These are phyloP conservation scores for Cardamine chenopodiifolia DNA, from an alignment of 345 rosid species.

Conservation along the genomic window DNA sequence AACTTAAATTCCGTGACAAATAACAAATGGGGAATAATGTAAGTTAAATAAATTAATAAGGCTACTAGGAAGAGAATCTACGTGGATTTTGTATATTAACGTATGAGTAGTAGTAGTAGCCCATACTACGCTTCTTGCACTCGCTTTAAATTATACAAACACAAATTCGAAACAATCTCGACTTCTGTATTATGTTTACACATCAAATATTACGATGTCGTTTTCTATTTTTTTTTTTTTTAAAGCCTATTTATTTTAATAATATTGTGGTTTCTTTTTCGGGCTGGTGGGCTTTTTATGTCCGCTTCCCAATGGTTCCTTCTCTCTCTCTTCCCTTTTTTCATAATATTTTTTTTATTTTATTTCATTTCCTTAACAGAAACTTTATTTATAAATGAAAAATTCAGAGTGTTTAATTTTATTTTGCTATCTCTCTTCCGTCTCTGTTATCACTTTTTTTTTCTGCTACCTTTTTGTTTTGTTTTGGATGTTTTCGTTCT, in stretches of 20 bases:
- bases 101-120: slow-evolving; percentile 18
- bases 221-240: neutral
- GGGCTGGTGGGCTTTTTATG: slow-evolving; percentile 44
- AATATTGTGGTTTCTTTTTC: slow-evolving; percentile 31
- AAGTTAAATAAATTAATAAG: slow-evolving; percentile 1
- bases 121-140: slow-evolving; percentile 26
- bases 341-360: neutral
- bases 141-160: slow-evolving; percentile 30
- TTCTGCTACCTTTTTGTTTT: neutral
- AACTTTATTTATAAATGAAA: slow-evolving; percentile 29
- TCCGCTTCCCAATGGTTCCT: slow-evolving; percentile 43
- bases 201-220: slow-evolving; percentile 16
- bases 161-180: slow-evolving; percentile 43
- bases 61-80: slow-evolving; percentile 30
- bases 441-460: slow-evolving; percentile 10
- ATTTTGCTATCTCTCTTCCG: slow-evolving; percentile 26
- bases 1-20: slow-evolving; percentile 13
- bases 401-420: slow-evolving; percentile 11
- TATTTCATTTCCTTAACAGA: neutral
- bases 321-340: neutral
- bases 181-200: slow-evolving; percentile 8
- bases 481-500: slow-evolving; percentile 2
- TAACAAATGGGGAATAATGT: slow-evolving; percentile 11
- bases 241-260: slow-evolving; percentile 6
- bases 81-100: slow-evolving; percentile 22